These are phyloP conservation scores for Amanita subjunquillea DNA, from an alignment of 768 basidiomycete genomes.

Conservation along the genomic window DNA sequence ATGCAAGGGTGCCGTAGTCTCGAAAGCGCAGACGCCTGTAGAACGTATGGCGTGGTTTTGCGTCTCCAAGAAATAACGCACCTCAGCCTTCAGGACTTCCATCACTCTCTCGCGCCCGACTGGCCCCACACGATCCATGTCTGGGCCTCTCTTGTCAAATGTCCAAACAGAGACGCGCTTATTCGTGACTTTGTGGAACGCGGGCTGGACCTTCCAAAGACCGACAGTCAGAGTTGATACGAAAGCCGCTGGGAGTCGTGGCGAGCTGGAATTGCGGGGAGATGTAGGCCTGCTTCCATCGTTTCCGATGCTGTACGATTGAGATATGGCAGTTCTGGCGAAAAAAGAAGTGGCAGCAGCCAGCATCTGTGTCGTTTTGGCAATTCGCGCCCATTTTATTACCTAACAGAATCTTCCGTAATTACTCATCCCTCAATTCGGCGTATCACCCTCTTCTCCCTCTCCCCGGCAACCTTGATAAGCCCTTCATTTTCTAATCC, in stretches of 20 bases:
- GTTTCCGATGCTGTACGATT: slow-evolving; percentile 55
- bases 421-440: slow-evolving; percentile 35
- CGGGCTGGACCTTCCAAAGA: slow-evolving; percentile 82
- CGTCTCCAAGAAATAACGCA: slow-evolving; percentile 20
- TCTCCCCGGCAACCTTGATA: slow-evolving; percentile 79
- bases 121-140: slow-evolving; percentile 60
- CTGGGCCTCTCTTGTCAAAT: slow-evolving; percentile 72
- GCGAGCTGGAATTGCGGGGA: slow-evolving; percentile 27
- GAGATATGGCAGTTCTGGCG: slow-evolving; percentile 68
- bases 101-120: slow-evolving; percentile 62
- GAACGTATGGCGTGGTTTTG: slow-evolving; percentile 1
- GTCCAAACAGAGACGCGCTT: slow-evolving; percentile 92
- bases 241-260: slow-evolving; percentile 24
- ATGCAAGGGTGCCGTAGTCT: slow-evolving; percentile 89
- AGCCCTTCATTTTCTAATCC: slow-evolving; percentile 78
- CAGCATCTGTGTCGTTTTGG: slow-evolving; percentile 35
- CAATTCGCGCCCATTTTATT: no score
- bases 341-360: slow-evolving; percentile 82
- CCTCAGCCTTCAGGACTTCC: slow-evolving; percentile 89
- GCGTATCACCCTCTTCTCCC: slow-evolving; percentile 75
- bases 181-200: slow-evolving; percentile 78
- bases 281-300: slow-evolving; percentile 37
- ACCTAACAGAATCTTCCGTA: not conserved
- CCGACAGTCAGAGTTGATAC: slow-evolving; percentile 63
- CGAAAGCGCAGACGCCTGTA: slow-evolving; percentile 73